Percentiles rank a stretch among this genome's conserved stretches.
These are phyloP conservation scores for Colletotrichum sp. DNA, from an alignment of 2,329 filamentous ascomycete species.

Conservation along the genomic window DNA sequence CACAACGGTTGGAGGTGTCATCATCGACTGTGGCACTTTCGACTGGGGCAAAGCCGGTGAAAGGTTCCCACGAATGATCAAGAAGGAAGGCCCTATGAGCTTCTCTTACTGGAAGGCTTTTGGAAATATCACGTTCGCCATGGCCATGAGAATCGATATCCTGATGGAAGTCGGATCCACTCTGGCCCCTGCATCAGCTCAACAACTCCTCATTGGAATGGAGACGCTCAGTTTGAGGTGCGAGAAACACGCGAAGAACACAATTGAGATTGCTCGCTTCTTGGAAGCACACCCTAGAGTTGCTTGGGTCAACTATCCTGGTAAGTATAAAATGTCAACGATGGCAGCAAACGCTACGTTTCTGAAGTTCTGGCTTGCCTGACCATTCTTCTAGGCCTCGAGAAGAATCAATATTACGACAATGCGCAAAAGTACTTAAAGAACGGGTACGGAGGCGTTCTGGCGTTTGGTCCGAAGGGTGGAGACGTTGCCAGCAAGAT, in stretches of 20 bases:
- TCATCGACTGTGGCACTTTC: constrained; percentile 73
- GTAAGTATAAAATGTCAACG: constrained; percentile 41
- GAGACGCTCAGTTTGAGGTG: constrained; percentile 72
- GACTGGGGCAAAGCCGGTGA: constrained; percentile 67
- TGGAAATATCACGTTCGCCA: constrained; percentile 73
- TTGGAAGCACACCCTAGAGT: constrained; percentile 70
- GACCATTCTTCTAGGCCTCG: not conserved
- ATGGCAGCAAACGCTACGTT: not conserved
- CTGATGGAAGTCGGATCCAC: constrained; percentile 70
- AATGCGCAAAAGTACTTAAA: constrained; percentile 70
- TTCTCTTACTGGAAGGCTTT: not conserved
- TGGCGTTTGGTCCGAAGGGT: constrained; percentile 76
- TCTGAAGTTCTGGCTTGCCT: not conserved
- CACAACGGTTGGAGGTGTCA: constrained; percentile 71
- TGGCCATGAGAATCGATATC: constrained; percentile 66
- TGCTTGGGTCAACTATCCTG: constrained; percentile 75
- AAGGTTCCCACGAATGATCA: constrained; percentile 72
- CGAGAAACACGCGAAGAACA: constrained; percentile 71
- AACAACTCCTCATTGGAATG: constrained; percentile 71
- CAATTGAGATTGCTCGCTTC: constrained; percentile 69
- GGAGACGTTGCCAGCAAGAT: constrained; percentile 56
- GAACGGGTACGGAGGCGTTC: constrained; percentile 71
- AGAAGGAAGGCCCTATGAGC: constrained; percentile 49
- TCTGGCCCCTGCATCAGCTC: constrained; percentile 74
- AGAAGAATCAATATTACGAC: constrained; percentile 65